phyloP scores from a whole-genome alignment of 352 stramenopile genomes.

The Blastocystis hominis region DNA sequence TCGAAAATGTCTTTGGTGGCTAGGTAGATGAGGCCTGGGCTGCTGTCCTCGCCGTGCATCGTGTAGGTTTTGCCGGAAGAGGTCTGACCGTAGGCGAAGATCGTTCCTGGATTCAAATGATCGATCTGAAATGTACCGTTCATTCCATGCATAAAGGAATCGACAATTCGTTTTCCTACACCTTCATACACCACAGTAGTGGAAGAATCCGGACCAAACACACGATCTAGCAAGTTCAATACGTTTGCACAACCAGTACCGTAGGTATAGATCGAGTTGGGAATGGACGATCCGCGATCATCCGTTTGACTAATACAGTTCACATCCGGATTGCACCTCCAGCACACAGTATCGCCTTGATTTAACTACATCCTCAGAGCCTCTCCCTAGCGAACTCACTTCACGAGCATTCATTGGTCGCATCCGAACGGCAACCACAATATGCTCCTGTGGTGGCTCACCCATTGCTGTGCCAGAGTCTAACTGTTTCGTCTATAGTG shows the following conservation, averaged over 20 bases:
- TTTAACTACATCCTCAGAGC: not conserved
- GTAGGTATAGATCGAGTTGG: slow-evolving; percentile 49
- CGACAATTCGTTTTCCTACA: slow-evolving; percentile 58
- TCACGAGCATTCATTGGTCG: slow-evolving; percentile 54
- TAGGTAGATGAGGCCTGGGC: slow-evolving; percentile 35
- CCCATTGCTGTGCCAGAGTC: not conserved
- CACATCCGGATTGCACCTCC: slow-evolving; percentile 40
- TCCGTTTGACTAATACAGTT: slow-evolving; percentile 42
- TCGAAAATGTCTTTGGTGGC: slow-evolving; percentile 48
- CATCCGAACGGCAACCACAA: slow-evolving; percentile 53
- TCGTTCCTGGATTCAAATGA: slow-evolving; percentile 46
- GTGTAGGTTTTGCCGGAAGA: slow-evolving; percentile 87
- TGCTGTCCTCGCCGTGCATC: slow-evolving; percentile 75
- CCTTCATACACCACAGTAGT: slow-evolving; percentile 59
- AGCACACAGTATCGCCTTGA: slow-evolving; percentile 31
- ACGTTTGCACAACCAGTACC: not conserved
- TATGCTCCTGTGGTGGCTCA: slow-evolving; percentile 38
- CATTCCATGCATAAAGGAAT: slow-evolving; percentile 61
- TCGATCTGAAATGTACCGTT: slow-evolving; percentile 39
- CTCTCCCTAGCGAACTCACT: not conserved
- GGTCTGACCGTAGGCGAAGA: slow-evolving; percentile 92
- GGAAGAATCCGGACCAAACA: slow-evolving; percentile 59
- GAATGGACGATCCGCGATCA: slow-evolving; percentile 4
- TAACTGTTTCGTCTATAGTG: not conserved
- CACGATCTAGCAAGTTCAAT: slow-evolving; percentile 40